phyloP scores from a whole-genome alignment of 768 basidiomycete genomes.

The Russula virescens region DNA sequence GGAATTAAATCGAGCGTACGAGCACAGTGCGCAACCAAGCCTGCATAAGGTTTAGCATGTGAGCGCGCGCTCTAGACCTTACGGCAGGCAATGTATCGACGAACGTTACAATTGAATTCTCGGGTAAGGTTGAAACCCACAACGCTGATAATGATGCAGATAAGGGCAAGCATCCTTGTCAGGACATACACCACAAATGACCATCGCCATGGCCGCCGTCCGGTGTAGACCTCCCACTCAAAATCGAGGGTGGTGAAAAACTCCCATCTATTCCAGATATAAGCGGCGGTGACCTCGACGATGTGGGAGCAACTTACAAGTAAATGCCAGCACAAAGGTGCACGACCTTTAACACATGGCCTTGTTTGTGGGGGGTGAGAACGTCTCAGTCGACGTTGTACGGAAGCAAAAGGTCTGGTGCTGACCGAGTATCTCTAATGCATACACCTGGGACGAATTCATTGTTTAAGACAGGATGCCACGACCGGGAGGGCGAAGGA shows the following conservation, averaged over 20 bases:
- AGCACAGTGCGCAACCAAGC: conserved; percentile 18
- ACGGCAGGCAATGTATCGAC: background rate
- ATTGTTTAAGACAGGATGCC: background rate
- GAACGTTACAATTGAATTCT: conserved; percentile 16
- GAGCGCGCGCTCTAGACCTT: background rate
- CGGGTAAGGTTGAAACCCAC: conserved; percentile 17
- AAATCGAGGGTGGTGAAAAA: conserved; percentile 15
- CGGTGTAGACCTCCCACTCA: conserved; percentile 22
- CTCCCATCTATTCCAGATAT: conserved; percentile 12
- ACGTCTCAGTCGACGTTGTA: background rate
- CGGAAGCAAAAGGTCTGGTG: background rate
- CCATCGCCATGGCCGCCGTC: conserved; percentile 21
- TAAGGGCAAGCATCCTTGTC: conserved; percentile 9
- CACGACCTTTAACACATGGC: conserved; percentile 1
- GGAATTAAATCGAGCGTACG: background rate
- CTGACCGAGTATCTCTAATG: background rate
- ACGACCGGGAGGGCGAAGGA: no score
- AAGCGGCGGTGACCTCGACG: background rate
- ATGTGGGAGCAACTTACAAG: conserved; percentile 1
- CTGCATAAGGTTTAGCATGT: background rate
- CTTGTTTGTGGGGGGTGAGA: background rate
- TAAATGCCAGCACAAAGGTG: conserved; percentile 18
- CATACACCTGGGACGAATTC: background rate
- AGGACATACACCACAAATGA: conserved; percentile 17
- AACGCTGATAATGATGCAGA: conserved; percentile 7